Percentiles rank a stretch among this genome's conserved stretches.
Evolutionary conservation across 2,329 filamentous ascomycete genomes (phyloP).

Genomic region (Acrodontium crateriforme): DNA sequence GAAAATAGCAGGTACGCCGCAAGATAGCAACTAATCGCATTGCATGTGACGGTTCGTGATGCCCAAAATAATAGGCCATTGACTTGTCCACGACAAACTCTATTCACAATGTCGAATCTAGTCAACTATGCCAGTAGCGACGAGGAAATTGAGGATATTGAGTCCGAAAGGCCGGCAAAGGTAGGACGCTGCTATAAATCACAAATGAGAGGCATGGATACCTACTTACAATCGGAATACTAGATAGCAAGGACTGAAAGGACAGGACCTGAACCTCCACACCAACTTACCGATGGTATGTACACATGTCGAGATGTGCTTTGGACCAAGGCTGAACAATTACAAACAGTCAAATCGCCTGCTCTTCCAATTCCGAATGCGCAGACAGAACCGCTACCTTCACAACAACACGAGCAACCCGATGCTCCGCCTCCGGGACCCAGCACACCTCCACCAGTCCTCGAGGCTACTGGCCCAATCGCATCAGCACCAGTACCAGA

Average conservation of each 20-base stretch:
- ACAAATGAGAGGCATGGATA: conserved; percentile 24
- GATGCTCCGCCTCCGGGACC: background rate
- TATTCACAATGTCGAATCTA: conserved; percentile 22
- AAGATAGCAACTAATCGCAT: too few relatives aligned
- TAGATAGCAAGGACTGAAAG: conserved; percentile 14
- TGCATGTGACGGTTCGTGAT: too few relatives aligned
- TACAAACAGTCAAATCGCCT: background rate
- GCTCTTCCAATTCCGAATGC: background rate
- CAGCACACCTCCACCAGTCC: conserved; percentile 9
- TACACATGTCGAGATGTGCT: too few relatives aligned
- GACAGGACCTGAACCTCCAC: background rate
- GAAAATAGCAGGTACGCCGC: too few relatives aligned
- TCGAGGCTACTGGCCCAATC: conserved; percentile 7
- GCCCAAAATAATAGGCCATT: too few relatives aligned
- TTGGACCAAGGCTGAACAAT: too few relatives aligned
- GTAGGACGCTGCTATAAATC: conserved; percentile 22
- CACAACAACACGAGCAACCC: background rate
- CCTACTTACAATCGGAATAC: conserved; percentile 29
- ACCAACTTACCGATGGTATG: too few relatives aligned
- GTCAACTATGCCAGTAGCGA: conserved; percentile 35
- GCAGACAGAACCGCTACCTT: background rate
- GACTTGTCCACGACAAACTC: too few relatives aligned
- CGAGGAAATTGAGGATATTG: conserved; percentile 25
- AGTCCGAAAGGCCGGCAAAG: conserved; percentile 20
- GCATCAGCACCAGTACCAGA: conserved; percentile 6